Evolutionary conservation across 805 yeast species (phyloP), one percentile per base, ranked within the genome.

Genomic region (Jamesozyma piceae): DNA sequence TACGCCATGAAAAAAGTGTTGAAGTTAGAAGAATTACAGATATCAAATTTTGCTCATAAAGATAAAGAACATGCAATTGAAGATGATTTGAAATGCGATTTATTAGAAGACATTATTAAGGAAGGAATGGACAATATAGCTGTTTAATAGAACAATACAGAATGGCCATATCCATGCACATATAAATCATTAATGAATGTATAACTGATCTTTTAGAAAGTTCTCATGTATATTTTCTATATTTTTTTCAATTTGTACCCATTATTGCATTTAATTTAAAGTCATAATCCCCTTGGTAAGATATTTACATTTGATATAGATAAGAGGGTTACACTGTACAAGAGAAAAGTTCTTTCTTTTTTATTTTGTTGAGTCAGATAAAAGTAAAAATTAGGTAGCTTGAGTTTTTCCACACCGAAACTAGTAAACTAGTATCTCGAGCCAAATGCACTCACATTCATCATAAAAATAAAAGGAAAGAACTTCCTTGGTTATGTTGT

Each of bases 391-490:
- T 37, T 39, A 88, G 96, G 96, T 88, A 88, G 96, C 96, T 80
- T 75, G 95, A 78, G 72, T 85, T 84, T 85, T 85, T 88, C 96
- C 95, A 88, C 96, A 88, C 74, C 89, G 88, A 83, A 88, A 72
- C 66, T 71, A 73, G 63, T 46, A 43, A 46, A 45, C 39, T 41
- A 37, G 51, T 44, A 83, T 83, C 95, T 87, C 95, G 95, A 88
- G 96, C 95, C 96, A 88, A 88, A 88, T 88, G 96, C 96, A 86
- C 95, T 88, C 96, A 69, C 69, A 53, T 81, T 85, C 95, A 85
- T 85, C 95, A 85, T 77, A 48, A 64, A 54, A 49, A 47, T 43
- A 46, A 57, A 48, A 53, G 63, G 60, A 59, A 58, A 56, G 50
- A 49, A 59, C 62, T 58, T 57, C 62, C 62, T 55, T 51, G 45